Conservation (phyloP, 768 basidiomycete genomes). For the Collybia mongolica region DNA sequence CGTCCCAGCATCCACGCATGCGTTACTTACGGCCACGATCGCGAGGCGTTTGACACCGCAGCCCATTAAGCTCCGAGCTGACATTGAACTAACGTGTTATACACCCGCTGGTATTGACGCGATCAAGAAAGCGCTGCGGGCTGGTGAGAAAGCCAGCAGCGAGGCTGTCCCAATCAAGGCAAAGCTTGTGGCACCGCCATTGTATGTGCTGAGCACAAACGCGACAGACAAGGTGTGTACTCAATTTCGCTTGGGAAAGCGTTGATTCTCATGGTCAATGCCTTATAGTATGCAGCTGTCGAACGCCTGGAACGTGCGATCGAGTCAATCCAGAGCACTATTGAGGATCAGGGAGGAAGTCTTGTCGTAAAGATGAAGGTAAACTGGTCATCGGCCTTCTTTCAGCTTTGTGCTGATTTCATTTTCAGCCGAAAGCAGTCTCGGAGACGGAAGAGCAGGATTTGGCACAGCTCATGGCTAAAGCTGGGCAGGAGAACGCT, state of each 20-base stretch:
- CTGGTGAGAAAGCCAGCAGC: slow-evolving; percentile 85
- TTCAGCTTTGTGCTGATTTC: background rate
- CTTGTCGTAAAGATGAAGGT: slow-evolving; percentile 98
- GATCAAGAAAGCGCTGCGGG: slow-evolving; percentile 87
- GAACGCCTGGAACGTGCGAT: slow-evolving; percentile 94
- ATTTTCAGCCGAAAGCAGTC: slow-evolving; percentile 89
- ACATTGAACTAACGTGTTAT: slow-evolving; percentile 97
- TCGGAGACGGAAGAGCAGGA: slow-evolving; percentile 98
- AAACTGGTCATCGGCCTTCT: slow-evolving; percentile 10
- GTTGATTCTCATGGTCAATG: background rate
- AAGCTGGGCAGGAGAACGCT: slow-evolving; percentile 89
- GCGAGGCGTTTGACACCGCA: slow-evolving; percentile 95
- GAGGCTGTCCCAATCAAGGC: slow-evolving; percentile 96
- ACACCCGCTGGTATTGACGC: slow-evolving; percentile 95
- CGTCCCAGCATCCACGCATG: slow-evolving; percentile 53
- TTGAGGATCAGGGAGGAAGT: slow-evolving; percentile 82
- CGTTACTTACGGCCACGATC: slow-evolving; percentile 77
- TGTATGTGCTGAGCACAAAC: slow-evolving; percentile 95
- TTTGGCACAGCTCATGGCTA: slow-evolving; percentile 94
- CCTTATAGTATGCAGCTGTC: slow-evolving; percentile 72
- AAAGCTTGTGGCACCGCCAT: slow-evolving; percentile 91
- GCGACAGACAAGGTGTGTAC: slow-evolving; percentile 86
- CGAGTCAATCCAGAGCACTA: slow-evolving; percentile 82
- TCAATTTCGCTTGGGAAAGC: background rate
- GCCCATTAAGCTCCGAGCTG: slow-evolving; percentile 97